Percentiles rank a stretch among this genome's conserved stretches.
phyloP scores from a whole-genome alignment of 1,284 basidiomycete species.

The Thecaphora thlaspeos region DNA sequence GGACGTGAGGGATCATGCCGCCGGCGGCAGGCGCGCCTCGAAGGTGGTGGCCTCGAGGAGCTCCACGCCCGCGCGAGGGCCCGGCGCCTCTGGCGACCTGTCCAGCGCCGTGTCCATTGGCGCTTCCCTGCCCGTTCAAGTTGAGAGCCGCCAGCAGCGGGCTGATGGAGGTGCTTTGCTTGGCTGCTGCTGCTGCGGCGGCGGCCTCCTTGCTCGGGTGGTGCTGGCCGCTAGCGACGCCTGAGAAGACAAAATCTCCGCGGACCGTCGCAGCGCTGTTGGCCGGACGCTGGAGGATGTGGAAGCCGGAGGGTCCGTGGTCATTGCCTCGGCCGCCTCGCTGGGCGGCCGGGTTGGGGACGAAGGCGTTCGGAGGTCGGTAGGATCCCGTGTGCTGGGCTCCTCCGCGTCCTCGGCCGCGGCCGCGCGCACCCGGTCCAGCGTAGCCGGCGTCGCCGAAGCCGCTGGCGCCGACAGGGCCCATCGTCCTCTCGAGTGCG shows the following conservation, averaged over 20 bases:
- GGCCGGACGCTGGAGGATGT: background rate
- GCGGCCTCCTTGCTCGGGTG: conserved; percentile 9
- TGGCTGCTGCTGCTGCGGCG: conserved; percentile 8
- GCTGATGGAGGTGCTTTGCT: conserved; percentile 20
- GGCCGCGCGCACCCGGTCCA: background rate
- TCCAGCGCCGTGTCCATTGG: conserved; percentile 5
- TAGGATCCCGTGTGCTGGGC: conserved; percentile 14
- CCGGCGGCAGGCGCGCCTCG: too few relatives aligned
- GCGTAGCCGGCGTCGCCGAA: background rate
- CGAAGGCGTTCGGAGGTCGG: conserved; percentile 33
- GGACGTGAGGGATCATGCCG: too few relatives aligned
- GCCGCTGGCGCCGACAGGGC: conserved; percentile 27
- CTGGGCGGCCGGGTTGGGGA: conserved; percentile 14
- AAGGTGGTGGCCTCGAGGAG: conserved; percentile 8
- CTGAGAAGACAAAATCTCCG: conserved; percentile 33
- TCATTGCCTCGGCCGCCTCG: conserved; percentile 13
- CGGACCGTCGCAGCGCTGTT: conserved; percentile 9
- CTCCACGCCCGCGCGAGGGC: background rate
- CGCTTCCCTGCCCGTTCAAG: conserved; percentile 7
- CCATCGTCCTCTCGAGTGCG: conserved; percentile 38
- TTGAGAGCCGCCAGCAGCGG: conserved; percentile 36
- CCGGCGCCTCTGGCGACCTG: background rate
- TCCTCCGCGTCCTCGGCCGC: conserved; percentile 6
- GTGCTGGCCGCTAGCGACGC: conserved; percentile 32
- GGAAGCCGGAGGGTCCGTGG: background rate